Percentiles rank a stretch among this genome's conserved stretches.
phyloP scores from a whole-genome alignment of 2,329 filamentous ascomycete genomes.

The Pseudocercospora vitis region DNA sequence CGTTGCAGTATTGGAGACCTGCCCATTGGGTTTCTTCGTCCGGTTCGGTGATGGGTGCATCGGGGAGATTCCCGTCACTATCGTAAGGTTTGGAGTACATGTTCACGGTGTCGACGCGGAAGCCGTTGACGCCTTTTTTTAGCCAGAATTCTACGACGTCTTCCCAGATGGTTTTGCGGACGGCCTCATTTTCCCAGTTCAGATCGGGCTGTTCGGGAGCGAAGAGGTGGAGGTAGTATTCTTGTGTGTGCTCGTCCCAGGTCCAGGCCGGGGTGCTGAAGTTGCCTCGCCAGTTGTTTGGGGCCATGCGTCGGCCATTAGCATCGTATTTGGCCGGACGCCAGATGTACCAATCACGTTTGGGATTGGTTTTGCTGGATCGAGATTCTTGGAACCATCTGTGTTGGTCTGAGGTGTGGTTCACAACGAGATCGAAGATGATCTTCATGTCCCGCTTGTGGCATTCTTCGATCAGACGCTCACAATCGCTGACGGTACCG shows the following conservation, averaged over 20 bases:
- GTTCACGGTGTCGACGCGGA: conserved; percentile 51
- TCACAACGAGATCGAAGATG: conserved; percentile 46
- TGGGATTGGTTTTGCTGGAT: conserved; percentile 51
- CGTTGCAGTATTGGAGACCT: conserved; percentile 25
- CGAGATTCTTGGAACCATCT: conserved; percentile 59
- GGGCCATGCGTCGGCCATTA: conserved; percentile 56
- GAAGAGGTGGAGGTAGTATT: conserved; percentile 51
- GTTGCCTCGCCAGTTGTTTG: conserved; percentile 53
- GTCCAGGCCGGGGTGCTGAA: conserved; percentile 45
- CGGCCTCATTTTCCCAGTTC: conserved; percentile 49
- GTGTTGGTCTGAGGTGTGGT: conserved; percentile 46
- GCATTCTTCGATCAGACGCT: conserved; percentile 44
- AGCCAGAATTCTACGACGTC: conserved; percentile 51
- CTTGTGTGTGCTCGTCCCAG: conserved; percentile 47
- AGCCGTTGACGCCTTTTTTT: conserved; percentile 43
- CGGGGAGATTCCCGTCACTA: conserved; percentile 45
- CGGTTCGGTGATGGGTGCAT: conserved; percentile 44
- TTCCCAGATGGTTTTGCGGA: conserved; percentile 47
- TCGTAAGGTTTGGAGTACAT: too few species aligned
- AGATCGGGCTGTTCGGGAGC: conserved; percentile 49
- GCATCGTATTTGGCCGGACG: conserved; percentile 55
- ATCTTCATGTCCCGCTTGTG: conserved; percentile 48
- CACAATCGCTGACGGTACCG: conserved; percentile 48
- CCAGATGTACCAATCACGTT: conserved; percentile 69
- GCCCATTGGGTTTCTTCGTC: conserved; percentile 22